These are phyloP conservation scores for Stachybotrys chartarum DNA, from an alignment of 2,329 filamentous ascomycete species.

Conservation along the genomic window DNA sequence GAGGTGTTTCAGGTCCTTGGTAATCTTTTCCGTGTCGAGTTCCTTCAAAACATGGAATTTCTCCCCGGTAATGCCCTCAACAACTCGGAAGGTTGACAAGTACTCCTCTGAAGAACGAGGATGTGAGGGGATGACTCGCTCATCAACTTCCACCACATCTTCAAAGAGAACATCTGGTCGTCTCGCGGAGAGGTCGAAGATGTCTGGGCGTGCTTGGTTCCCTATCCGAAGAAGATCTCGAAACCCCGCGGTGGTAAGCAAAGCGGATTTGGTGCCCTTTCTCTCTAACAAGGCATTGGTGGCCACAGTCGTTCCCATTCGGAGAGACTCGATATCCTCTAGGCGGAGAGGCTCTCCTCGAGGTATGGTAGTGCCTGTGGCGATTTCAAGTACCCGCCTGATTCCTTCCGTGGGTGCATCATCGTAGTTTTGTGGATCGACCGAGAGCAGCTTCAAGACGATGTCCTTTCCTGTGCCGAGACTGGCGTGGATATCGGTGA, in stretches of 20 bases:
- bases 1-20: slow-evolving; percentile 48
- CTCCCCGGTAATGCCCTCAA: slow-evolving; percentile 57
- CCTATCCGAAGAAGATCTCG: slow-evolving; percentile 64
- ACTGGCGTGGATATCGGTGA: slow-evolving; percentile 49
- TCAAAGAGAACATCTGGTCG: slow-evolving; percentile 63
- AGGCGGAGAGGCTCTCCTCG: slow-evolving; percentile 23
- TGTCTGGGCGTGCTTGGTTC: slow-evolving; percentile 63
- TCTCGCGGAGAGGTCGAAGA: slow-evolving; percentile 63
- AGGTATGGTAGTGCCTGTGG: slow-evolving; percentile 20
- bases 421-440: slow-evolving; percentile 62
- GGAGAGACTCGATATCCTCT: slow-evolving; percentile 50
- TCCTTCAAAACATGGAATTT: slow-evolving; percentile 56
- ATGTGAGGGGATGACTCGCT: slow-evolving; percentile 45
- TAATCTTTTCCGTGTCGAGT: slow-evolving; percentile 45
- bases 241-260: slow-evolving; percentile 66
- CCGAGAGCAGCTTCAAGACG: slow-evolving; percentile 42
- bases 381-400: slow-evolving; percentile 32
- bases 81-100: slow-evolving; percentile 14
- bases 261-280: slow-evolving; percentile 62
- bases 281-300: slow-evolving; percentile 67
- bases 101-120: not conserved
- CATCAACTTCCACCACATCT: slow-evolving; percentile 62
- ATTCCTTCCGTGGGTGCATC: slow-evolving; percentile 70
- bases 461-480: slow-evolving; percentile 60
- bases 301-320: slow-evolving; percentile 71